Conservation (phyloP, 306 rosid genomes). For the Sindora glabra region DNA sequence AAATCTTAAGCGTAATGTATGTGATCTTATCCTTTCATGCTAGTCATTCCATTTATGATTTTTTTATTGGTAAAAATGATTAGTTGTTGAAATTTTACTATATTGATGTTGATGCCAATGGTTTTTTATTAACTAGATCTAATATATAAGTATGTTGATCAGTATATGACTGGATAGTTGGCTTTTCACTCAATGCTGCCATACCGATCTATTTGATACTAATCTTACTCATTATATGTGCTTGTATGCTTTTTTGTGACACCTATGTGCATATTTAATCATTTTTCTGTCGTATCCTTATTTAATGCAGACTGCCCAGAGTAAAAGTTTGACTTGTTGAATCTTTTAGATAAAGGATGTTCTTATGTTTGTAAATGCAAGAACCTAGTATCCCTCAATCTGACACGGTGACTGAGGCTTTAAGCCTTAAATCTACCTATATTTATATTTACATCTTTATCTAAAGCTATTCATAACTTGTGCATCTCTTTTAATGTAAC, state of each 20-base stretch:
- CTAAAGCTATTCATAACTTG: too few species aligned
- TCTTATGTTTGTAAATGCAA: slow-evolving; percentile 49
- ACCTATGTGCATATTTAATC: too few species aligned
- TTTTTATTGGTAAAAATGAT: too few species aligned
- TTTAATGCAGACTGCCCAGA: slow-evolving; percentile 11
- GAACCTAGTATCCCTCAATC: slow-evolving; percentile 54
- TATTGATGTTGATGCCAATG: too few species aligned
- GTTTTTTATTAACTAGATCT: too few species aligned
- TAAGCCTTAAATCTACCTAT: background rate
- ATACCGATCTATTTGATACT: too few species aligned
- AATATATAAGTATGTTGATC: too few species aligned
- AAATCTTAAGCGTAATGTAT: background rate
- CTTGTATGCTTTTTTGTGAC: too few species aligned
- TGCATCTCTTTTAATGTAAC: slow-evolving; percentile 14
- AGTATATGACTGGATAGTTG: too few species aligned
- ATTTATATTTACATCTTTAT: background rate
- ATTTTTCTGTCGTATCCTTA: slow-evolving; percentile 1
- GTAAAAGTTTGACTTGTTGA: slow-evolving; percentile 32
- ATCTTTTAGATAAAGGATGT: slow-evolving; percentile 70
- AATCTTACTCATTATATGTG: too few species aligned
- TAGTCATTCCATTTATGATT: background rate
- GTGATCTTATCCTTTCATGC: background rate
- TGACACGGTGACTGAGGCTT: slow-evolving; percentile 61
- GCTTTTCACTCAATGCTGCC: too few species aligned
- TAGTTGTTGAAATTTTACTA: background rate